Conservation (phyloP, 2,329 filamentous ascomycete species). For the Chaetomium globosum region DNA sequence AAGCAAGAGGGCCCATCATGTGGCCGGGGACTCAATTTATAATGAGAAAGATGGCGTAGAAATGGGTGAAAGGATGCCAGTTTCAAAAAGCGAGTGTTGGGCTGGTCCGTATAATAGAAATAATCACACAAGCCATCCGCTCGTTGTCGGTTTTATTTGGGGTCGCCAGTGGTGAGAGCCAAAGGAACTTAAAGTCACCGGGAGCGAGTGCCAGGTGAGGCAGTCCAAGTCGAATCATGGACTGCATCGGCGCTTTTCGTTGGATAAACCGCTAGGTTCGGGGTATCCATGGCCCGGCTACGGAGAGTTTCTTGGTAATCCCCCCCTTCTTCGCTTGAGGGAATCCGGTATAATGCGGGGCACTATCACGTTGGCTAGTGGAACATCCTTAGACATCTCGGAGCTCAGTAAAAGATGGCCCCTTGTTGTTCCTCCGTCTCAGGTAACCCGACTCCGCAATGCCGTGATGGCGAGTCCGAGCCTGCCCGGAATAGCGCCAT, state of each 20-base stretch:
- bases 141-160: neutral
- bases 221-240: neutral
- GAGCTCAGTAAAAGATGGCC: no score
- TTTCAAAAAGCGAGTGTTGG: neutral
- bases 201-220: neutral
- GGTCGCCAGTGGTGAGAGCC: no score
- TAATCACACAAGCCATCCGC: neutral
- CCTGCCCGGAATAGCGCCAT: slow-evolving; percentile 33
- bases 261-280: neutral
- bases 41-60: neutral
- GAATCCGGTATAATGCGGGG: neutral
- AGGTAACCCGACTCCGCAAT: slow-evolving; percentile 5
- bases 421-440: neutral
- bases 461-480: neutral
- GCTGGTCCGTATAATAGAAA: no score
- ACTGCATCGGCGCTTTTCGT: neutral
- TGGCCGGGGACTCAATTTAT: neutral
- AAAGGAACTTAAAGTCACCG: neutral
- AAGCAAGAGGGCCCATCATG: no score
- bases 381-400: neutral
- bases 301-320: slow-evolving; percentile 16
- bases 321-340: neutral
- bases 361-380: neutral
- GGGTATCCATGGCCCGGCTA: neutral
- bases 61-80: neutral